Conservation (phyloP, 371 early-diverging fungal species). For the Mucor velutinosus region DNA sequence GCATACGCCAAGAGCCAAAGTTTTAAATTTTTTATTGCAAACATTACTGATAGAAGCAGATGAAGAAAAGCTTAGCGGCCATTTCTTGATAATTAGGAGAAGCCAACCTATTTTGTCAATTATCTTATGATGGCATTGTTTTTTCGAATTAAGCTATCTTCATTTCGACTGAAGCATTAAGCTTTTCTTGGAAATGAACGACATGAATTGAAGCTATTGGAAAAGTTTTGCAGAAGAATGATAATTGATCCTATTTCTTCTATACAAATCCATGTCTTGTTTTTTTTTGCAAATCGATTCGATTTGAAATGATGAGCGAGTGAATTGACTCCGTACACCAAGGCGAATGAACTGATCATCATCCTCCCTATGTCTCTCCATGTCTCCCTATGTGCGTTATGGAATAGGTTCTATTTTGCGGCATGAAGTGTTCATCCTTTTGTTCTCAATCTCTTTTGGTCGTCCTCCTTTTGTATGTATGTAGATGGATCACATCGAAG, state of each 20-base stretch:
- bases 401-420: neutral
- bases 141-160: neutral
- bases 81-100: neutral
- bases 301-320: neutral
- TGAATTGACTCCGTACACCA: neutral
- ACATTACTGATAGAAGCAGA: neutral
- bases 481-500: neutral
- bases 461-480: neutral
- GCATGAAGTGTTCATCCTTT: neutral
- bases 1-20: neutral
- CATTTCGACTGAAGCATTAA: neutral
- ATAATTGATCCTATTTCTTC: neutral
- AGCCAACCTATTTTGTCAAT: neutral
- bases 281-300: conserved; percentile 11
- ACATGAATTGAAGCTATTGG: neutral
- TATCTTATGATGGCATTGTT: neutral
- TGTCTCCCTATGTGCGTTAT: neutral
- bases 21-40: too few species aligned
- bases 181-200: neutral
- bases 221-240: neutral
- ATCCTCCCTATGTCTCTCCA: neutral
- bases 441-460: neutral
- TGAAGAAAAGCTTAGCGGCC: neutral
- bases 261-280: neutral
- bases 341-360: neutral